Conservation (phyloP, 2,329 filamentous ascomycete genomes). For the Ophiosphaerella korrae region DNA sequence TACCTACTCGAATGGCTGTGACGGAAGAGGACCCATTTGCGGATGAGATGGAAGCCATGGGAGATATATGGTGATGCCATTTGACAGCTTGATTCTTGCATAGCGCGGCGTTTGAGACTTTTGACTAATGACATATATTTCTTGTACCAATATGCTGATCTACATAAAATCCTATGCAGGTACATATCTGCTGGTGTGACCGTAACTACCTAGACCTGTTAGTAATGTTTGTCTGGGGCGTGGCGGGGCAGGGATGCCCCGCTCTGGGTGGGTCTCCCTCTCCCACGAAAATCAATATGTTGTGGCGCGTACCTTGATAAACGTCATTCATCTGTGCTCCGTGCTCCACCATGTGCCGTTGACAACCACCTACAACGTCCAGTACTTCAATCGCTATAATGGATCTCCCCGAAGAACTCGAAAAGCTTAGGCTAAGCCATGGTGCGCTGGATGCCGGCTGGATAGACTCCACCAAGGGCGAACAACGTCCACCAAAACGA, state of each 20-base stretch:
- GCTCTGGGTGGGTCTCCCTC: slow-evolving; percentile 12
- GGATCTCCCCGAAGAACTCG: slow-evolving; percentile 57
- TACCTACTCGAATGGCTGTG: slow-evolving; percentile 12
- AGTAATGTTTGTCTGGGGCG: background rate
- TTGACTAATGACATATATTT: background rate
- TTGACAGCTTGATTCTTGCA: slow-evolving; percentile 10
- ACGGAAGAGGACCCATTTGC: slow-evolving; percentile 42
- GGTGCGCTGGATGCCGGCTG: slow-evolving; percentile 34
- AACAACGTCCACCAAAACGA: slow-evolving; percentile 58
- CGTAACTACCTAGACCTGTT: background rate
- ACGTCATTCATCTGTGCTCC: slow-evolving; percentile 20
- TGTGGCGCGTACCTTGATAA: slow-evolving; percentile 13
- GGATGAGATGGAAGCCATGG: slow-evolving; percentile 49
- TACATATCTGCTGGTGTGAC: background rate
- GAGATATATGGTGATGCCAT: slow-evolving; percentile 38
- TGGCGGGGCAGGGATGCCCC: no score
- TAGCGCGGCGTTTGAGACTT: slow-evolving; percentile 32
- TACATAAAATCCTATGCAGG: background rate
- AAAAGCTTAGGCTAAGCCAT: slow-evolving; percentile 55
- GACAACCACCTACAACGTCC: slow-evolving; percentile 7
- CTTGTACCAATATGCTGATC: background rate
- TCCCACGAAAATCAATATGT: slow-evolving; percentile 4
- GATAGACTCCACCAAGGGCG: slow-evolving; percentile 66
- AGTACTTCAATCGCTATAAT: slow-evolving; percentile 22
- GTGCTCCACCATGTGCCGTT: slow-evolving; percentile 19